Conservation (phyloP, 2,329 filamentous ascomycete species). For the Phyllosticta citrichinensis region DNA sequence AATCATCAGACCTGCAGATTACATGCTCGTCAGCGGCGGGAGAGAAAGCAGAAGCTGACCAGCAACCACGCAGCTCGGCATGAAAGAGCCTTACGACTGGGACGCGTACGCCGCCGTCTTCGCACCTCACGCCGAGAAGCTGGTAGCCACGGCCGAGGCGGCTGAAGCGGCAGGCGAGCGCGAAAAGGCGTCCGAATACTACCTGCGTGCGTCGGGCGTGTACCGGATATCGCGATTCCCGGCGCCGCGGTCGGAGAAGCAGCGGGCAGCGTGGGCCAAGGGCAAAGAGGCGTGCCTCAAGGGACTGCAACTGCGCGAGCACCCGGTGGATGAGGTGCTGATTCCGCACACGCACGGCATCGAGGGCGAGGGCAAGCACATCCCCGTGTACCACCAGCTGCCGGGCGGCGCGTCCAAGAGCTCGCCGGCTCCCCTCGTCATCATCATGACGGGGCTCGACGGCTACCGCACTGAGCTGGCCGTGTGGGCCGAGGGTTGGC, state of each 20-base stretch:
- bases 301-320: constrained; percentile 32
- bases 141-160: constrained; percentile 44
- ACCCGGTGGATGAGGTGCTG: constrained; percentile 53
- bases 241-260: constrained; percentile 35
- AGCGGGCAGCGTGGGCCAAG: constrained; percentile 53
- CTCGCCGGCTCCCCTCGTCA: constrained; percentile 40
- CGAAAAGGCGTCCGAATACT: constrained; percentile 49
- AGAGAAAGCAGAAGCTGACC: not conserved
- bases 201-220: constrained; percentile 59
- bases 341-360: constrained; percentile 49
- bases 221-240: constrained; percentile 67
- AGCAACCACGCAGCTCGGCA: constrained; percentile 33
- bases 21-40: not conserved
- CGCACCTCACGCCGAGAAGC: constrained; percentile 49
- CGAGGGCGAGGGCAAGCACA: constrained; percentile 42
- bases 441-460: constrained; percentile 50
- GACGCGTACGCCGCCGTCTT: constrained; percentile 53
- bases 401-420: constrained; percentile 37
- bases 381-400: constrained; percentile 57
- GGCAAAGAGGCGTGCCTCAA: constrained; percentile 56
- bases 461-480: constrained; percentile 49
- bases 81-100: constrained; percentile 55
- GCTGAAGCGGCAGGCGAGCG: constrained; percentile 40
- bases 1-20: constrained; percentile 14
- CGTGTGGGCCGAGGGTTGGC: constrained; percentile 43